These are phyloP conservation scores for Globisporangium nodosum DNA, from an alignment of 352 stramenopile species.

Conservation along the genomic window DNA sequence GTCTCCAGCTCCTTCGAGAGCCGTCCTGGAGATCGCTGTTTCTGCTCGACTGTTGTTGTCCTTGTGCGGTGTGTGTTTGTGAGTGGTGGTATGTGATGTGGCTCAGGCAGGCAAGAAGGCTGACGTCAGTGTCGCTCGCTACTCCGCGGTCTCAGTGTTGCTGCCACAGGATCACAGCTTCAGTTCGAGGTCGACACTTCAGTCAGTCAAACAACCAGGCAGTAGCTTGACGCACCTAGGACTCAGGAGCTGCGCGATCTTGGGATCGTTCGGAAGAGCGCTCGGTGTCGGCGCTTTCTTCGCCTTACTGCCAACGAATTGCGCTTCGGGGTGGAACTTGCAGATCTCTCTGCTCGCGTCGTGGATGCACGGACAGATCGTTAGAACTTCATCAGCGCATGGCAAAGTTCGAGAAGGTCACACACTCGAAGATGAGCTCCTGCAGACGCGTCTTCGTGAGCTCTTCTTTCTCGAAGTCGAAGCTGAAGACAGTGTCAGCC, in stretches of 20 bases:
- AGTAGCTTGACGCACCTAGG: slow-evolving; percentile 26
- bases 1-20: neutral
- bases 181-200: neutral
- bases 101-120: neutral
- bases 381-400: neutral
- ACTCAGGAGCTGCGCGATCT: slow-evolving; percentile 45
- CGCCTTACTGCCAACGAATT: slow-evolving; percentile 10
- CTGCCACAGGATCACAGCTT: neutral
- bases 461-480: slow-evolving; percentile 88
- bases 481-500: slow-evolving; percentile 71
- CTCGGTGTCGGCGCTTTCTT: neutral
- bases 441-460: slow-evolving; percentile 77
- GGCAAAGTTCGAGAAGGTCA: neutral
- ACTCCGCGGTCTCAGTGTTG: slow-evolving; percentile 6
- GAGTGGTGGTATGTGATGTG: neutral
- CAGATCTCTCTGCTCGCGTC: slow-evolving; percentile 1
- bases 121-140: slow-evolving; percentile 1
- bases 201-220: neutral
- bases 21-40: neutral
- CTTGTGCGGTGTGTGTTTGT: neutral
- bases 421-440: slow-evolving; percentile 85
- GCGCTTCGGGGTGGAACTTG: slow-evolving; percentile 39
- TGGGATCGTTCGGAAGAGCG: slow-evolving; percentile 16
- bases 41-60: neutral
- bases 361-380: neutral